Conservation (phyloP, 2,329 filamentous ascomycete genomes). For the Chaetomiaceae sp. region DNA sequence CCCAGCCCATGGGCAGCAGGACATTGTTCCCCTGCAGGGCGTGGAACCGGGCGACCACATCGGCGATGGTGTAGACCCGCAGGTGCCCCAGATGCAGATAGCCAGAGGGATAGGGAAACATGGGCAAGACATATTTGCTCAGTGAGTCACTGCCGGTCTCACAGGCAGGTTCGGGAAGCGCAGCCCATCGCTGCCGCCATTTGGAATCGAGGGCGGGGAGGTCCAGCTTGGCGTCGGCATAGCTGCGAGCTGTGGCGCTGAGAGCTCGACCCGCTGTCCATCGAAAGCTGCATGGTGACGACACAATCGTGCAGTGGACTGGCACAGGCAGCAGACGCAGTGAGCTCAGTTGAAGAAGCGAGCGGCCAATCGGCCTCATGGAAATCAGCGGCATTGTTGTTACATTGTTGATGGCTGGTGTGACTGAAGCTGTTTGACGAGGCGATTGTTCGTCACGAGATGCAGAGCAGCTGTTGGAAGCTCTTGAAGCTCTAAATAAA, state of each 20-base stretch:
- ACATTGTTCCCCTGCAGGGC: conserved; percentile 69
- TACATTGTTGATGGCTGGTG: conserved; percentile 17
- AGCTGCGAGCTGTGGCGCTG: conserved; percentile 21
- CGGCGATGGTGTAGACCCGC: conserved; percentile 84
- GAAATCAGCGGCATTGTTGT: conserved; percentile 26
- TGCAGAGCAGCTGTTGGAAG: neutral
- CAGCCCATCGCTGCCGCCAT: conserved; percentile 45
- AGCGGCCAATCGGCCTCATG: conserved; percentile 26
- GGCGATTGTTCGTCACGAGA: neutral
- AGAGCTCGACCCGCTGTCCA: conserved; percentile 9
- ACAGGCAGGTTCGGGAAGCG: neutral
- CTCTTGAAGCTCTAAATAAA: neutral
- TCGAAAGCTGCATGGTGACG: conserved; percentile 1
- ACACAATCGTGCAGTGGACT: neutral
- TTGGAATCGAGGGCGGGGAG: conserved; percentile 44
- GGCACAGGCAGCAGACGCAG: conserved; percentile 1
- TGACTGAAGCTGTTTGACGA: neutral
- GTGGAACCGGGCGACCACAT: conserved; percentile 72
- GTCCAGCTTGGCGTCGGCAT: conserved; percentile 37
- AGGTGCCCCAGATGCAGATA: conserved; percentile 81
- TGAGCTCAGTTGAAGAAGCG: conserved; percentile 20
- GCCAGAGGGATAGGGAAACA: conserved; percentile 92
- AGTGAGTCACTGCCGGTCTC: conserved; percentile 22
- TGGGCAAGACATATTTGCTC: conserved; percentile 69
- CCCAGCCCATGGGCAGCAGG: conserved; percentile 89